A percentile compares a stretch with the other conserved stretches of the same genome.
Conservation (phyloP, 1,284 basidiomycete genomes). For the Cutaneotrichosporon spelunceum region DNA sequence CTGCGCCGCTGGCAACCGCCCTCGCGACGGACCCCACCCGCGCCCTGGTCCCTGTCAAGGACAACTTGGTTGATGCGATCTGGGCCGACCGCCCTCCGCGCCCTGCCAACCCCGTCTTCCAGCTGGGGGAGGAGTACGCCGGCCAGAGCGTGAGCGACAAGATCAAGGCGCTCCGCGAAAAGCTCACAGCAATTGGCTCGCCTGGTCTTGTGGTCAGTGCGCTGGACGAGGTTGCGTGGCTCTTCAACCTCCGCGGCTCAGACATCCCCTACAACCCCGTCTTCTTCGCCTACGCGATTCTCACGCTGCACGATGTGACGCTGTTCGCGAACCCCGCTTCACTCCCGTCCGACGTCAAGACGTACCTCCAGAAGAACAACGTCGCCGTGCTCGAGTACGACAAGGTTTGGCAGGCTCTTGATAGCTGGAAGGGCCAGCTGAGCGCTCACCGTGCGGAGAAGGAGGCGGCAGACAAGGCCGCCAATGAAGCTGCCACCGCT, state of each 20-base stretch:
- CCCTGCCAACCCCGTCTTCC: constrained; percentile 67
- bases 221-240: constrained; percentile 88
- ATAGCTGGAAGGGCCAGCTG: constrained; percentile 28
- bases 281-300: constrained; percentile 87
- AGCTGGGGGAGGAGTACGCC: constrained; percentile 62
- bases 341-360: constrained; percentile 59
- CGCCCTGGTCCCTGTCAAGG: constrained; percentile 61
- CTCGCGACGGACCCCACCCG: constrained; percentile 51
- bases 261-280: constrained; percentile 96
- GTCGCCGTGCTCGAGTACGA: constrained; percentile 72
- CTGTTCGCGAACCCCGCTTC: constrained; percentile 73
- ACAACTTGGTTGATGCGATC: constrained; percentile 77
- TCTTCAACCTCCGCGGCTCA: constrained; percentile 88
- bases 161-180: constrained; percentile 63
- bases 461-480: constrained; percentile 13
- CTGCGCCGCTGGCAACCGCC: constrained; percentile 50
- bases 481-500: constrained; percentile 1
- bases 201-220: constrained; percentile 70
- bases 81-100: constrained; percentile 69
- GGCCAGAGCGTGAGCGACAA: constrained; percentile 69
- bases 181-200: constrained; percentile 63
- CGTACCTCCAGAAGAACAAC: constrained; percentile 59
- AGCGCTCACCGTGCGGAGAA: constrained; percentile 17
- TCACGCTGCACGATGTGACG: constrained; percentile 64
- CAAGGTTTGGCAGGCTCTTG: constrained; percentile 56